Evolutionary conservation across 2,329 filamentous ascomycete genomes (phyloP).

Genomic region (Pseudogymnoascus sp.): DNA sequence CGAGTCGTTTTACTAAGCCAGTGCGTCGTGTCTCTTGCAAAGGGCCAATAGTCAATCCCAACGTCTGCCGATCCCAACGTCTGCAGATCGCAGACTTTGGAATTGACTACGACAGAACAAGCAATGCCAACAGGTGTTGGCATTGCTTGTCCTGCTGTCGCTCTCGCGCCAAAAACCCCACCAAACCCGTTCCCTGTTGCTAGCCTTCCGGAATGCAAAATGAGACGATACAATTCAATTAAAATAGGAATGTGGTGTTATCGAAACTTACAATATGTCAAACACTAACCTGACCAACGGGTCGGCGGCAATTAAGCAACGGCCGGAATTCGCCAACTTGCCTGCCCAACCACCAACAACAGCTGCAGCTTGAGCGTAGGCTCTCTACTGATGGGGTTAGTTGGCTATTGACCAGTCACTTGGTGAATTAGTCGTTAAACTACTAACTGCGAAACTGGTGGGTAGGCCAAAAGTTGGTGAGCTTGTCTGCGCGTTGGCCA

Average conservation of each 20-base stretch:
- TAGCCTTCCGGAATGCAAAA: not conserved
- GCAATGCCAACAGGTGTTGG: not conserved
- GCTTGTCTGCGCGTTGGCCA: too few species aligned
- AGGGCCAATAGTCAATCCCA: not conserved
- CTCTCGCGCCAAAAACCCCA: not conserved
- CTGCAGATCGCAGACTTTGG: not conserved
- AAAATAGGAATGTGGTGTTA: too few species aligned
- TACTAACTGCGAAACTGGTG: too few species aligned
- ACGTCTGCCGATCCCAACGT: not conserved
- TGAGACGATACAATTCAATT: not conserved
- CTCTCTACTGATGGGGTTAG: too few species aligned
- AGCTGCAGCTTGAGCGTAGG: not conserved
- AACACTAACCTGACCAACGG: too few species aligned
- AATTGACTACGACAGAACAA: not conserved
- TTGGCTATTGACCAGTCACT: too few species aligned
- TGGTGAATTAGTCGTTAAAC: too few species aligned
- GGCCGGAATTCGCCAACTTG: too few species aligned
- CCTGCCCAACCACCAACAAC: too few species aligned
- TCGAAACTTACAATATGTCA: too few species aligned
- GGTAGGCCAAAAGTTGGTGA: too few species aligned
- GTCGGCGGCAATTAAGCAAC: too few species aligned
- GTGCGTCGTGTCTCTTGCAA: not conserved
- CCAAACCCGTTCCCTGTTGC: not conserved
- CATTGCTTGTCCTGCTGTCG: not conserved
- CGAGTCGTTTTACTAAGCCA: not conserved